Percentiles rank a stretch among this genome's conserved stretches.
phyloP scores from a whole-genome alignment of 2,329 filamentous ascomycete genomes.

The Trichoderma guizhouense region DNA sequence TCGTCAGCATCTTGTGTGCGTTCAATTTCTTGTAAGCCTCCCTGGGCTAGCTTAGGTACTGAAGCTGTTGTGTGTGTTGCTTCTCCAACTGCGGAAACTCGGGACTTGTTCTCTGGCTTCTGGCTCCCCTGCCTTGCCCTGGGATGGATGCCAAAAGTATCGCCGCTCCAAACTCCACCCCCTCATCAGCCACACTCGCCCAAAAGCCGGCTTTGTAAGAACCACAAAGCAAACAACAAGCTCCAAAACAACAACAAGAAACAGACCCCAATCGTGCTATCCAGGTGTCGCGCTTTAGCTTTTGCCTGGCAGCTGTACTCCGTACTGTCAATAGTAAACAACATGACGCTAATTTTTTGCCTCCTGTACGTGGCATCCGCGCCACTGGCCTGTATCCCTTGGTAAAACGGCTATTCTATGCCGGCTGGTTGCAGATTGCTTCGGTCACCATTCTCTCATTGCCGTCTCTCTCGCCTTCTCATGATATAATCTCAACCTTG shows the following conservation, averaged over 20 bases:
- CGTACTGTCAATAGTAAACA: not conserved
- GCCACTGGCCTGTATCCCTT: not conserved
- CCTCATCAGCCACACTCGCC: not conserved
- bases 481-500: not conserved
- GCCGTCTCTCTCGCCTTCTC: not conserved
- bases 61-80: not conserved
- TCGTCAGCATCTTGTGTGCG: not conserved
- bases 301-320: not conserved
- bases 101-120: not conserved
- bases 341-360: not conserved
- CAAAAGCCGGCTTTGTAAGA: not conserved
- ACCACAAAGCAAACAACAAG: not conserved
- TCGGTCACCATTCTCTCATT: not conserved
- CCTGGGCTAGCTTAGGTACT: not conserved
- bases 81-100: constrained; percentile 8
- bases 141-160: not conserved
- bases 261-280: not conserved
- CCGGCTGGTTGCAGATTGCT: not conserved
- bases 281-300: not conserved
- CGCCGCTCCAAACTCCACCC: not conserved
- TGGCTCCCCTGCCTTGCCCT: not conserved
- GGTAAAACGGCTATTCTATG: not conserved
- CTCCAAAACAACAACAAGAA: not conserved
- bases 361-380: not conserved
- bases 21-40: not conserved